Percentiles rank a stretch among this genome's conserved stretches.
These are phyloP conservation scores for Ceratobasidium sp. DNA, from an alignment of 1,284 basidiomycete genomes.

Conservation along the genomic window DNA sequence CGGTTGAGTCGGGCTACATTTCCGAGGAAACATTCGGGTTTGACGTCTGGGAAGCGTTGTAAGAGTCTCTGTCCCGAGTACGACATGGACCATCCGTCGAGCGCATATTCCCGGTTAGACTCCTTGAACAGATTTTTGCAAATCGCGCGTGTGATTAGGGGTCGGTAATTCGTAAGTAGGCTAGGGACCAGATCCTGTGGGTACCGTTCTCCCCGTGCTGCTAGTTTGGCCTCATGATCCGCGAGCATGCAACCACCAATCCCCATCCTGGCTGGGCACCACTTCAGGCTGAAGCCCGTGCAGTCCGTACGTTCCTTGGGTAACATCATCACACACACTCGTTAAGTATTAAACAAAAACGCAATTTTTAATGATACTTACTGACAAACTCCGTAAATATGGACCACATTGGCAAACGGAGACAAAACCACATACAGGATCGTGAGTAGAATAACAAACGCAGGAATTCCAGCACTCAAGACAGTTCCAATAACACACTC, in stretches of 20 bases:
- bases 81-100: no score
- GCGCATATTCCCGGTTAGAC: no score
- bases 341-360: neutral
- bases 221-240: neutral
- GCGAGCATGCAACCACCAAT: neutral
- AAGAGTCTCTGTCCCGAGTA: no score
- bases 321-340: no score
- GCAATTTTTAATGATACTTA: neutral
- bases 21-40: no score
- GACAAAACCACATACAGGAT: neutral
- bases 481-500: slow-evolving; percentile 12
- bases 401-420: neutral
- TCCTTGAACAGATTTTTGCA: no score
- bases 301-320: neutral
- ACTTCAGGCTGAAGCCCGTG: neutral
- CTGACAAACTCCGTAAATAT: slow-evolving; percentile 38
- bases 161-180: neutral
- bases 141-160: no score
- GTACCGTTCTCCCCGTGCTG: neutral
- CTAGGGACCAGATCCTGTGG: neutral
- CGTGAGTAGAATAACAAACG: slow-evolving; percentile 11
- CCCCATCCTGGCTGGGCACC: neutral
- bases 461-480: slow-evolving; percentile 13
- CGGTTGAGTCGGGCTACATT: no score
- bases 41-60: no score